These are phyloP conservation scores for Fusarium cicatricum DNA, from an alignment of 2,329 filamentous ascomycete genomes.

Conservation along the genomic window DNA sequence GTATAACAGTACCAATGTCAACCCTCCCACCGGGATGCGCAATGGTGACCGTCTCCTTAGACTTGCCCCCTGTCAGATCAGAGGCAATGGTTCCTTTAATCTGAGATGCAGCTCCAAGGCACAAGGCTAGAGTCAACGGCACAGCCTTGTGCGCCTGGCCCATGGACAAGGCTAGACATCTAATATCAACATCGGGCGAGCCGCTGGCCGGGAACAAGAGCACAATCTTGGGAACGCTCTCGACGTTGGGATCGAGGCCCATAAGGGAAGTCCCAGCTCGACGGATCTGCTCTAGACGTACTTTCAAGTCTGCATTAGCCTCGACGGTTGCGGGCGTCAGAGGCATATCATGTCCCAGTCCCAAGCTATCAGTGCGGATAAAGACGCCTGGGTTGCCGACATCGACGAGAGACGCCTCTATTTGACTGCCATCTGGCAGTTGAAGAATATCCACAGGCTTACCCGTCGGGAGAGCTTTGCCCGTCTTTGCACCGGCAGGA, in stretches of 20 bases:
- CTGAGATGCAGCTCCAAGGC: slow-evolving; percentile 57
- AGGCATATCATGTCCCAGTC: slow-evolving; percentile 54
- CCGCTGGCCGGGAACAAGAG: slow-evolving; percentile 51
- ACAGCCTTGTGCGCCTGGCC: slow-evolving; percentile 65
- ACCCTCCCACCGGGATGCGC: slow-evolving; percentile 58
- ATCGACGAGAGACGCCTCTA: slow-evolving; percentile 67
- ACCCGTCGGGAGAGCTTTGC: slow-evolving; percentile 60
- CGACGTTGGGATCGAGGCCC: slow-evolving; percentile 59
- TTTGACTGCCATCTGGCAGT: slow-evolving; percentile 43
- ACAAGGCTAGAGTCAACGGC: slow-evolving; percentile 64
- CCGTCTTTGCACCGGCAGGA: slow-evolving; percentile 71
- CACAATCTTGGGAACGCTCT: slow-evolving; percentile 70
- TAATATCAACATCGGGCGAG: slow-evolving; percentile 48
- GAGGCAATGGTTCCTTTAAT: slow-evolving; percentile 54
- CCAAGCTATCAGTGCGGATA: slow-evolving; percentile 61
- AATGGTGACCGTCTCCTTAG: slow-evolving; percentile 49
- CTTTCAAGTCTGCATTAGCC: slow-evolving; percentile 52
- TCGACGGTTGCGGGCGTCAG: slow-evolving; percentile 64
- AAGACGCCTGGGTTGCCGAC: slow-evolving; percentile 72
- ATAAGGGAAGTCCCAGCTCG: slow-evolving; percentile 65
- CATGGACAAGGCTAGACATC: slow-evolving; percentile 60
- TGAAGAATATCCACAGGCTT: slow-evolving; percentile 60
- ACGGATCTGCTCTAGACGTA: slow-evolving; percentile 64
- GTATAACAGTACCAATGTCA: slow-evolving; percentile 54
- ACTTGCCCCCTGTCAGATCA: slow-evolving; percentile 38